phyloP scores from a whole-genome alignment of 2,329 filamentous ascomycete genomes.

The Fusarium agapanthi region DNA sequence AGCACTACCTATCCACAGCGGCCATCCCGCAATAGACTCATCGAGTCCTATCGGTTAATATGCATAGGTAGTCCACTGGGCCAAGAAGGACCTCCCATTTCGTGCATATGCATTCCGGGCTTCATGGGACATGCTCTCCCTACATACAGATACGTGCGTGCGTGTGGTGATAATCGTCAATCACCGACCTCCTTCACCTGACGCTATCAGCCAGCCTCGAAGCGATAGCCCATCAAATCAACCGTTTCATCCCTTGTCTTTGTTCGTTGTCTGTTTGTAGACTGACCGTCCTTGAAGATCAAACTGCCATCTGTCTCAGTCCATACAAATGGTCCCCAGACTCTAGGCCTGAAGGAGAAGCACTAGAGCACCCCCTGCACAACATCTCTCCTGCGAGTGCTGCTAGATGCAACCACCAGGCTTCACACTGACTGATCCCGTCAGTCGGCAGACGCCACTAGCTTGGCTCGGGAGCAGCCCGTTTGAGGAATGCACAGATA shows the following conservation, averaged over 20 bases:
- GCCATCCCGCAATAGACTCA: slow-evolving; percentile 13
- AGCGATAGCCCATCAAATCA: slow-evolving; percentile 1
- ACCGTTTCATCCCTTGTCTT: slow-evolving; percentile 26
- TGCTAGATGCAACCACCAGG: slow-evolving; percentile 3
- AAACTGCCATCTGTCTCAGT: slow-evolving; percentile 31
- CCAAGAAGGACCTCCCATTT: slow-evolving; percentile 9
- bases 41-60: not conserved
- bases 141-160: slow-evolving; percentile 16
- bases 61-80: not conserved
- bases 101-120: slow-evolving; percentile 17
- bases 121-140: slow-evolving; percentile 10
- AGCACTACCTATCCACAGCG: not conserved
- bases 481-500: slow-evolving; percentile 36
- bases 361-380: slow-evolving; percentile 31
- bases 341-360: not conserved
- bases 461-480: slow-evolving; percentile 38
- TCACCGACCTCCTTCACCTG: slow-evolving; percentile 29
- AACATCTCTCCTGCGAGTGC: slow-evolving; percentile 1
- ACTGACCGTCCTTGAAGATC: slow-evolving; percentile 9
- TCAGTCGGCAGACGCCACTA: slow-evolving; percentile 35
- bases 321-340: slow-evolving; percentile 7
- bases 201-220: slow-evolving; percentile 24
- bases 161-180: slow-evolving; percentile 8
- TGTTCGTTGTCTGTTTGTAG: not conserved
- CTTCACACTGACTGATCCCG: slow-evolving; percentile 5